Percentiles rank a stretch among this genome's conserved stretches.
Evolutionary conservation across 306 rosid genomes (phyloP).

Genomic region (cucumber (Cucumis sativus)): DNA sequence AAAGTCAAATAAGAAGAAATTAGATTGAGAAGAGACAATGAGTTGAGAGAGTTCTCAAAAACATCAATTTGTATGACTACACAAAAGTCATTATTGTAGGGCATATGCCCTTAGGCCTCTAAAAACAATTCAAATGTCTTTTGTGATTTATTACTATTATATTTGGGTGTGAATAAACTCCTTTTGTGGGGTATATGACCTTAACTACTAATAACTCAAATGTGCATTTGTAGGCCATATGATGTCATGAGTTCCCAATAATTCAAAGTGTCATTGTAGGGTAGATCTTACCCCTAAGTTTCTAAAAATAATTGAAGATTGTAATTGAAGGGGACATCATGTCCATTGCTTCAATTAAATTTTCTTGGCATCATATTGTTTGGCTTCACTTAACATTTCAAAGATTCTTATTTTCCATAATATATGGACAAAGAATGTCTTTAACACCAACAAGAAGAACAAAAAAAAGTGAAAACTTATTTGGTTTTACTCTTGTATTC

Average conservation of each 20-base stretch:
- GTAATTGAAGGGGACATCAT: not conserved
- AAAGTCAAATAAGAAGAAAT: not conserved
- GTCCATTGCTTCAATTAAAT: not conserved
- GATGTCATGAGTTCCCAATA: not conserved
- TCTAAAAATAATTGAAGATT: not conserved
- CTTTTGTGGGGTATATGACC: not conserved
- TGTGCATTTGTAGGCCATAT: not conserved
- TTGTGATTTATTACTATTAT: not conserved
- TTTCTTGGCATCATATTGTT: not conserved
- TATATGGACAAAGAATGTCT: conserved; percentile 1
- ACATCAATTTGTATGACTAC: not conserved
- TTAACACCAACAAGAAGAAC: not conserved
- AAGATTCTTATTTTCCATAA: not conserved
- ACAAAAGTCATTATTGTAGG: not conserved
- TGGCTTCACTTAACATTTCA: not conserved
- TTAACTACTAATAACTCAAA: not conserved
- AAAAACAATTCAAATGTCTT: not conserved
- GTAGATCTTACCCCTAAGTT: not conserved
- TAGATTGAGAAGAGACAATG: not conserved
- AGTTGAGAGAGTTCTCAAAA: not conserved
- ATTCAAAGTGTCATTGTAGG: conserved; percentile 5
- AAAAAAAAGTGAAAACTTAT: not conserved
- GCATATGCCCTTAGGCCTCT: not conserved
- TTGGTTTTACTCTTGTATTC: not conserved
- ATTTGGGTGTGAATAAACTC: not conserved